A percentile compares a stretch with the other conserved stretches of the same genome.
These are phyloP conservation scores for Globisporangium uncinulatum DNA, from an alignment of 352 stramenopile genomes.

Conservation along the genomic window DNA sequence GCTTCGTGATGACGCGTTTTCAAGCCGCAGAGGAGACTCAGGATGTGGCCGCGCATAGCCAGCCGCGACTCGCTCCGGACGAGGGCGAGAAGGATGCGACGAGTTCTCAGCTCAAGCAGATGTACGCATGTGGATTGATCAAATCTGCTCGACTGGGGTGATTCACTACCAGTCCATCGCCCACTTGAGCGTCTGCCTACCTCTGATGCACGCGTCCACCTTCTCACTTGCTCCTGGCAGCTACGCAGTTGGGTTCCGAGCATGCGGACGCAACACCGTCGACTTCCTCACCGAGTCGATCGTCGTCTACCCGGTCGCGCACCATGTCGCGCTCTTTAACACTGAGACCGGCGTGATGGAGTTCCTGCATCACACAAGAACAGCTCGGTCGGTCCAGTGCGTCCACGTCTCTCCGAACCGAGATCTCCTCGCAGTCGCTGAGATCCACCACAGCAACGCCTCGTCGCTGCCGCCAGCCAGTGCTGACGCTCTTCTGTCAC, in stretches of 20 bases:
- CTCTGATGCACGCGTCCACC: not conserved
- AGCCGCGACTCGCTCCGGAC: not conserved
- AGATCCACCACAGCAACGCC: constrained; percentile 34
- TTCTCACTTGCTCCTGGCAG: constrained; percentile 11
- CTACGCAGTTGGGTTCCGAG: constrained; percentile 40
- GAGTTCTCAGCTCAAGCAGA: constrained; percentile 32
- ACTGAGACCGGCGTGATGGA: constrained; percentile 57
- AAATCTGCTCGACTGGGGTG: too few species aligned
- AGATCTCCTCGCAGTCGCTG: constrained; percentile 59
- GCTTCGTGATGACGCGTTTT: not conserved
- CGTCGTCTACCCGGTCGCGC: constrained; percentile 59
- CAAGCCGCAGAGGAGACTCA: not conserved
- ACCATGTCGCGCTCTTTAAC: constrained; percentile 63
- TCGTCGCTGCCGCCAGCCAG: constrained; percentile 3
- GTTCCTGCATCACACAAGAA: constrained; percentile 59
- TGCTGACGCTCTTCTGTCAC: not conserved
- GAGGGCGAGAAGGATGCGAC: constrained; percentile 27
- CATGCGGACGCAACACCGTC: constrained; percentile 33
- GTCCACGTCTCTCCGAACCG: constrained; percentile 67
- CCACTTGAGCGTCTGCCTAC: not conserved
- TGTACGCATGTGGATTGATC: constrained; percentile 12
- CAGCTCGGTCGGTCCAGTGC: constrained; percentile 47
- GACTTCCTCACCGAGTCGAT: constrained; percentile 53
- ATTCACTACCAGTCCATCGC: not conserved
- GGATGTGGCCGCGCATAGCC: not conserved